Base-by-base conservation (phyloP, 495 filamentous ascomycete genomes). In the Cercophora sp. region DNA sequence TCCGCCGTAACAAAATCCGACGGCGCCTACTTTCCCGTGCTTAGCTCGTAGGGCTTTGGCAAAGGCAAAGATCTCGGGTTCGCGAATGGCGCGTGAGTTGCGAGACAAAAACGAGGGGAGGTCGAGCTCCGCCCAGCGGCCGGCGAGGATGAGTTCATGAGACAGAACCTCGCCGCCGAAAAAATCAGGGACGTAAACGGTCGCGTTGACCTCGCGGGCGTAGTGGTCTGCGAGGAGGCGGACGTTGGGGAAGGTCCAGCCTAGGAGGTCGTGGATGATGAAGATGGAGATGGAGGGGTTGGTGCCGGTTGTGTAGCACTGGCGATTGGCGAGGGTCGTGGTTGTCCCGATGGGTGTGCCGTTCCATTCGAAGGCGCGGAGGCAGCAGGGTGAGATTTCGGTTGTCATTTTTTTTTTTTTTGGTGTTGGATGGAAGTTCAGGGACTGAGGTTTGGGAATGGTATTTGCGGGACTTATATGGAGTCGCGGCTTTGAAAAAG, bases 1-100 rank as follows among this genome's bases (percentile, higher is more conserved):
- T 1, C 79, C 81, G 44, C 82, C 81, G 43, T 70, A 85, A 68
- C 83, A 86, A 62, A 75, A 85, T 3, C 82, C 82, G 16, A 85
- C 63, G 1, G 80, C 80, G 6, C 70, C 81, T 27, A 83, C 53
- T 32, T 66, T 70, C 29, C 62, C 63, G 59, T 74, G 69, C 23
- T 69, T 47, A 5, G 25, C 26, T 4, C 72, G 70, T 16, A 86
- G 65, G 0, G 65, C 64, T 51, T 64, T 57, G 0, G 81, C 80
- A 32, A 64, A 77, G 0, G 58, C 73, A 40, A 79, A 59, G 34
- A 85, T 79, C 59, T 83, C 78, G 0, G 77, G 74, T 42, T 75
- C 72, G 34, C 80, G 79, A 13, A 67, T 54, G 0, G 70, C 70
- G 35, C 77, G 77, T 24, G 47, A 55, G 52, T 84, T 63, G 10